Evolutionary conservation across 1,284 basidiomycete genomes (phyloP), one percentile per base, ranked within the genome.

Genomic region (Boletus smithii): DNA sequence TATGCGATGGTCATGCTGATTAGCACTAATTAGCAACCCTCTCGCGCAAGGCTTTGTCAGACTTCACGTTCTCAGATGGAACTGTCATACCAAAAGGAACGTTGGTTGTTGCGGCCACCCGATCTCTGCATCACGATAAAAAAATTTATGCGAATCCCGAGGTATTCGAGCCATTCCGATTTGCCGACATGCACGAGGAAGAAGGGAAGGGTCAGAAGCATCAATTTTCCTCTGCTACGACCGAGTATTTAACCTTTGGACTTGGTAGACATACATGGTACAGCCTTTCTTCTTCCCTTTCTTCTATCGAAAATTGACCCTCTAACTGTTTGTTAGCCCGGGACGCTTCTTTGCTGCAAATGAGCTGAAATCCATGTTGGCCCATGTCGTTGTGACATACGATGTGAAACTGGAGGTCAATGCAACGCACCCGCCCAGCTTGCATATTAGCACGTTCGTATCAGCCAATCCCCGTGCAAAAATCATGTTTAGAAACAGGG

Each of bases 41-140:
- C 52, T 23, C n/a, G 9, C 68, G 73, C 44, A 59, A 55, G 36
- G 68, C 66, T 0, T 16, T 70, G 37, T 61, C 64, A 33, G 64
- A 69, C 14, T 71, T 66, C 49, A 69, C 62, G 0, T 70, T 75
- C 52, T 69, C 69, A 0, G 69, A 76, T 45, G 75, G 74, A 1
- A 69, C 69, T 0, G 58, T 63, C 22, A 45, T 77, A 13, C 75
- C 74, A 0, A 57, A 63, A 29, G 73, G 72, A 10, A 52, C 63
- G 0, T 27, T 49, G 8, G 31, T 74, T 16, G 49, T 51, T 7
- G 60, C 62, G 11, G 50, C 68, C 0, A 24, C 56, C 0, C 30
- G 18, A 10, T 40, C 61, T 3, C 40, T 54, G 9, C 69, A 72
- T 29, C 53, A 49, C 8, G 62, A 70, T 26, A 43, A 46, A 2